These are phyloP conservation scores for Dendrothele bispora DNA, from an alignment of 768 basidiomycete genomes.

Conservation along the genomic window DNA sequence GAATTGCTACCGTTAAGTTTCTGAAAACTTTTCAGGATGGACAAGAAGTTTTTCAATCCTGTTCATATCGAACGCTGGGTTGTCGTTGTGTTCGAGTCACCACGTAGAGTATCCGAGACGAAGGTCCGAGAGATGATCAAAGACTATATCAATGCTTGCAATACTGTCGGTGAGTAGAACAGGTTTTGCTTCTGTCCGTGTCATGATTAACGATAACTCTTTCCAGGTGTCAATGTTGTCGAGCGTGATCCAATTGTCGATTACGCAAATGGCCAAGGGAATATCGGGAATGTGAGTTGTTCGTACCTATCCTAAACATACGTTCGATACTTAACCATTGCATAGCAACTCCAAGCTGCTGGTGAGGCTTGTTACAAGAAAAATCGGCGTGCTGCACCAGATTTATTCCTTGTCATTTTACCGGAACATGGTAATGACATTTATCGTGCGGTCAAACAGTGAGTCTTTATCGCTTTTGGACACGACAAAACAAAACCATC, in stretches of 20 bases:
- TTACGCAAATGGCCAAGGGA: slow-evolving; percentile 1
- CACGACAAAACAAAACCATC: too few relatives aligned
- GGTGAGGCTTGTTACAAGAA: slow-evolving; percentile 37
- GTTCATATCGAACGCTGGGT: slow-evolving; percentile 43
- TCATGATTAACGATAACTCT: too few relatives aligned
- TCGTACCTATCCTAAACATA: too few relatives aligned
- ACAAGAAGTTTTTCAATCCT: slow-evolving; percentile 48
- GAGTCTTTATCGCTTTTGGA: slow-evolving; percentile 17
- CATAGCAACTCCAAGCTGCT: too few relatives aligned
- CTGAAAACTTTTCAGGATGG: slow-evolving; percentile 32
- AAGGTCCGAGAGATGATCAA: too few relatives aligned
- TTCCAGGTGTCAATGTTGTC: background rate
- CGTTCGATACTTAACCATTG: too few relatives aligned
- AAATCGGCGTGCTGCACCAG: slow-evolving; percentile 33
- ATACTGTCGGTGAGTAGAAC: slow-evolving; percentile 3
- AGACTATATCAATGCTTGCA: slow-evolving; percentile 34
- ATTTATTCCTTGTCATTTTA: slow-evolving; percentile 48
- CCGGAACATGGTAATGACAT: slow-evolving; percentile 57
- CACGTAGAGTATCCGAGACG: slow-evolving; percentile 41
- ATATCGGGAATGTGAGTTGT: too few relatives aligned
- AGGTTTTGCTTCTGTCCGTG: too few relatives aligned
- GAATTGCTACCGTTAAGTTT: background rate
- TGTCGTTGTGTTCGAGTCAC: slow-evolving; percentile 50
- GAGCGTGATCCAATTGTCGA: slow-evolving; percentile 2
- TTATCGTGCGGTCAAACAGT: slow-evolving; percentile 60